A percentile compares a stretch with the other conserved stretches of the same genome.
phyloP scores from a whole-genome alignment of 2,329 filamentous ascomycete species.

The Colletotrichum sp. region DNA sequence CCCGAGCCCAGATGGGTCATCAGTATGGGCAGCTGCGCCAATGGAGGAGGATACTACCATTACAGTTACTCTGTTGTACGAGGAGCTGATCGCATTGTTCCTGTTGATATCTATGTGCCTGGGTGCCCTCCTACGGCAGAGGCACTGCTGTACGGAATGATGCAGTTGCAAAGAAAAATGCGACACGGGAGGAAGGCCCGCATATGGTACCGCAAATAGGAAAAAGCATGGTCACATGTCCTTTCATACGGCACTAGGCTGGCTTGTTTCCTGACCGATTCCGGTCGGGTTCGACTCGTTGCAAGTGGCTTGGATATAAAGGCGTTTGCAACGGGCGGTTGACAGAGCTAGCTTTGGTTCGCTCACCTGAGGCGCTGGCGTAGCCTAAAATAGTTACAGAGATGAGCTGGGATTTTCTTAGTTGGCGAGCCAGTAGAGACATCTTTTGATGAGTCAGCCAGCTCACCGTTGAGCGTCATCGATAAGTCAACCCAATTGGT shows the following conservation, averaged over 20 bases:
- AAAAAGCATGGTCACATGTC: not conserved
- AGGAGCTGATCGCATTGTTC: conserved; percentile 78
- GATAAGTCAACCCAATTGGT: not conserved
- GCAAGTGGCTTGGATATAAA: not conserved
- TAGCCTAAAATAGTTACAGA: not conserved
- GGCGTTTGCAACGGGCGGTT: not conserved
- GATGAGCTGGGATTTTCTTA: not conserved
- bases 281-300: accelerated
- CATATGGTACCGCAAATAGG: conserved; percentile 65
- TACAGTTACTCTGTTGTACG: conserved; percentile 79
- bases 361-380: not conserved
- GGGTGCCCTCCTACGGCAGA: conserved; percentile 71
- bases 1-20: conserved; percentile 87
- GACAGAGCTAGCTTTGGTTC: not conserved
- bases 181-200: conserved; percentile 60
- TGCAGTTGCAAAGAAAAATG: conserved; percentile 81
- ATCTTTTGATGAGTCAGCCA: not conserved
- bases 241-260: not conserved
- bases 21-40: conserved; percentile 85
- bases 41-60: conserved; percentile 86
- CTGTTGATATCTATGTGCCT: conserved; percentile 81
- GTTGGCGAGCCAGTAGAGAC: not conserved
- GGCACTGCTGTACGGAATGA: conserved; percentile 72
- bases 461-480: not conserved
- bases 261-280: not conserved